Conservation (phyloP, 1,139 yeast genomes). For the Arxiozyma bovina region DNA sequence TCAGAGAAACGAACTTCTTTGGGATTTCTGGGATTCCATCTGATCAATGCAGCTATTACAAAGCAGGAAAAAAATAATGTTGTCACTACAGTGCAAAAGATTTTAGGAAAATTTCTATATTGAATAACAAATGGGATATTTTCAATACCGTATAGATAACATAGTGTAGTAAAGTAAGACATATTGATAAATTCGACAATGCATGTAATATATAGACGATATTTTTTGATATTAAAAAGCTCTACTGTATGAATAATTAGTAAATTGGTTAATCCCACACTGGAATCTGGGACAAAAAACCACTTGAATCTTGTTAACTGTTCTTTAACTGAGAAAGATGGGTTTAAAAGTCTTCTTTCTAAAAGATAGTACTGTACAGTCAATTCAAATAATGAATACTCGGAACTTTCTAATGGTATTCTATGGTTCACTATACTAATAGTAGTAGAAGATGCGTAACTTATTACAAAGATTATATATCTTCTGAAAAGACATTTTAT, state of each 20-base stretch:
- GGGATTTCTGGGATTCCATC: conserved; percentile 9
- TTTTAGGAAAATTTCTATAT: conserved; percentile 15
- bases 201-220: conserved; percentile 20
- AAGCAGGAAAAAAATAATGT: conserved; percentile 14
- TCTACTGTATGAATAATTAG: conserved; percentile 27
- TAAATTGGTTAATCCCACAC: conserved; percentile 22
- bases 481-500: not conserved
- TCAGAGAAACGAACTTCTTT: conserved; percentile 7
- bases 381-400: conserved; percentile 28
- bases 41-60: conserved; percentile 14
- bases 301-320: not conserved
- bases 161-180: conserved; percentile 9
- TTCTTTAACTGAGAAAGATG: not conserved
- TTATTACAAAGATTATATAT: not conserved
- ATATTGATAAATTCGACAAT: conserved; percentile 18
- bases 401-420: conserved; percentile 27
- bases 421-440: not conserved
- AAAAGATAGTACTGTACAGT: conserved; percentile 21
- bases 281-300: conserved; percentile 16
- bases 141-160: conserved; percentile 1
- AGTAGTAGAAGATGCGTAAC: not conserved
- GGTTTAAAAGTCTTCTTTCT: not conserved
- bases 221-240: conserved; percentile 18
- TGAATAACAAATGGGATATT: conserved; percentile 8
- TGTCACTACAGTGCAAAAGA: conserved; percentile 11